Evolutionary conservation across 1,284 basidiomycete species (phyloP).

Genomic region (Microbotryum scabiosae): DNA sequence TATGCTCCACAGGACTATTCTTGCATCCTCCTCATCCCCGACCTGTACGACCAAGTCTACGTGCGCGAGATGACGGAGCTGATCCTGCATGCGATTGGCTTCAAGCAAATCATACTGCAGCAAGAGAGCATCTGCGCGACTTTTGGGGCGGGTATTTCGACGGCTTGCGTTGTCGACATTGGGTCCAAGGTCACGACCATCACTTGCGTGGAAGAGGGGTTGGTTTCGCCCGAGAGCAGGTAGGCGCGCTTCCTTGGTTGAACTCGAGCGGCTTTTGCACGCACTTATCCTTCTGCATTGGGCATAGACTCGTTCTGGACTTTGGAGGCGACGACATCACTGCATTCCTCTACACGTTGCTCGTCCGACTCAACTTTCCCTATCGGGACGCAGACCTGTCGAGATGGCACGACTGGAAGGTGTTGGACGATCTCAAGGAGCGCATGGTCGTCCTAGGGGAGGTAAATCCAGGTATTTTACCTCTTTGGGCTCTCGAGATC

Average conservation of each 20-base stretch:
- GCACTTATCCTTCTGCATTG: neutral
- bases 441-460: slow-evolving; percentile 74
- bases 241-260: slow-evolving; percentile 36
- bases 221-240: slow-evolving; percentile 82
- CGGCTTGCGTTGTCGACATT: slow-evolving; percentile 90
- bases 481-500: neutral
- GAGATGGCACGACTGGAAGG: slow-evolving; percentile 70
- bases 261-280: neutral
- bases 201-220: slow-evolving; percentile 90
- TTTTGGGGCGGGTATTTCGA: slow-evolving; percentile 89
- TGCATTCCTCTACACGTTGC: slow-evolving; percentile 69
- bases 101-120: slow-evolving; percentile 81
- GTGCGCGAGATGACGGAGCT: slow-evolving; percentile 70
- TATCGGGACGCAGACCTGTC: slow-evolving; percentile 72
- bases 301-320: slow-evolving; percentile 62
- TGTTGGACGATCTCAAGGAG: slow-evolving; percentile 80
- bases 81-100: slow-evolving; percentile 71
- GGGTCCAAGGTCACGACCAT: slow-evolving; percentile 78
- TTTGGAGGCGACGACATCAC: slow-evolving; percentile 94
- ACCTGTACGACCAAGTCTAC: slow-evolving; percentile 78
- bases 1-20: slow-evolving; percentile 59
- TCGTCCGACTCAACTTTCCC: slow-evolving; percentile 71
- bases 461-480: slow-evolving; percentile 45
- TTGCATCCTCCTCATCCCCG: slow-evolving; percentile 82
- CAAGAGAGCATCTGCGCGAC: slow-evolving; percentile 92